Evolutionary conservation across 2,329 filamentous ascomycete genomes (phyloP).

Genomic region (Colletotrichum higginsianum): DNA sequence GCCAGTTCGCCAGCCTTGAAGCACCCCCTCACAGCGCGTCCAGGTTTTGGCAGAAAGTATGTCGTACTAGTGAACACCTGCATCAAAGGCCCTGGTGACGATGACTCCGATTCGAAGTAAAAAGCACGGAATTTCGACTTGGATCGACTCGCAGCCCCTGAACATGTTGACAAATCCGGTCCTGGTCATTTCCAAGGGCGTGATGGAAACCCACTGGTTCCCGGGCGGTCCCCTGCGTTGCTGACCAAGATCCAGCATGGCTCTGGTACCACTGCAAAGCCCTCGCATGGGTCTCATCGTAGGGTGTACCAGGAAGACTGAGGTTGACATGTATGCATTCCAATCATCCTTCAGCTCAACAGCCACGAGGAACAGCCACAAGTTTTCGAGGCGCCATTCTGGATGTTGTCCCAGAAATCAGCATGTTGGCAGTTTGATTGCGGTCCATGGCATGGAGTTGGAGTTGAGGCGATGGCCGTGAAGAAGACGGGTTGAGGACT

Average conservation of each 20-base stretch:
- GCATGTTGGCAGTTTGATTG: no score
- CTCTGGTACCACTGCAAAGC: not conserved
- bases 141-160: not conserved
- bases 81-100: not conserved
- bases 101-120: not conserved
- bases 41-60: no score
- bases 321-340: not conserved
- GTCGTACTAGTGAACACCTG: not conserved
- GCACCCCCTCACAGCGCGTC: no score
- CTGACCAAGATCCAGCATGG: not conserved
- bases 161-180: not conserved
- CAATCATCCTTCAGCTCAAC: not conserved
- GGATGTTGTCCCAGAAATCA: no score
- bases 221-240: not conserved
- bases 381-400: not conserved
- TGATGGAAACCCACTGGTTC: not conserved
- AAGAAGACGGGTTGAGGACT: no score
- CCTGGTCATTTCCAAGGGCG: not conserved
- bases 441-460: no score
- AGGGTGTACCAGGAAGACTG: not conserved
- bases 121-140: not conserved
- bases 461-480: no score
- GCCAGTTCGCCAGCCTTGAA: not conserved
- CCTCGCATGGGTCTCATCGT: not conserved
- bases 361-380: not conserved